Evolutionary conservation across 2,329 filamentous ascomycete genomes (phyloP), one percentile per base, ranked within the genome.

Genomic region (Basipetospora chlamydospora): DNA sequence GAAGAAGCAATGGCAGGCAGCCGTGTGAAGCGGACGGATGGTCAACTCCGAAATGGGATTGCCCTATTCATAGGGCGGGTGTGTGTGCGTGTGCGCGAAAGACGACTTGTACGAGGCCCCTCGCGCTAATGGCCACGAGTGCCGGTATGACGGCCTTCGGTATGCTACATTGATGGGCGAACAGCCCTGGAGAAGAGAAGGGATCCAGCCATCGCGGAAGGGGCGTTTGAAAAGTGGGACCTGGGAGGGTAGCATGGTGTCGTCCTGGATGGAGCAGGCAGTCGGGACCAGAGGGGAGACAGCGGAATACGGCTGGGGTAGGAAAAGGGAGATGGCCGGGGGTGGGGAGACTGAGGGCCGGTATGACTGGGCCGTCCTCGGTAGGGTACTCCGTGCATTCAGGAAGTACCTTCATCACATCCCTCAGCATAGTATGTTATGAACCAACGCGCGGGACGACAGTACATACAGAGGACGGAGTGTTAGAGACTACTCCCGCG

Each of bases 1-100:
- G n/a, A n/a, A 33, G 30, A 33, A 33, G 16, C 30, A 33, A 33
- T 23, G 30, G 23, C 30, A 21, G 30, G 18, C 21, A 21, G 17
- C 4, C 13, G 18, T n/a, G n/a, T 16, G 13, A n/a, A n/a, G 26
- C 16, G 16, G 6, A 11, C 10, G 12, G 12, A 13, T 20, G 30
- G 30, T 20, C 30, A 33, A 11, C 30, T 20, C 30, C 30, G 30
- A 33, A 13, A 21, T 9, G 12, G 30, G 8, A n/a, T 33, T 21
- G 30, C 30, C 30, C 18, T 33, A 10, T 17, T 21, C 23, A 23
- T 33, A 33, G 30, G 30, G 30, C 30, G 23, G 30, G 23, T 21
- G 21, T 9, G 30, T 5, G 6, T 22, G 23, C 18, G 30, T 21
- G 16, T 17, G 11, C 11, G 20, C 13, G 30, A 33, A 15, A 28